phyloP scores from a whole-genome alignment of 176 grass and related monocot species.

The Typha latifolia region DNA sequence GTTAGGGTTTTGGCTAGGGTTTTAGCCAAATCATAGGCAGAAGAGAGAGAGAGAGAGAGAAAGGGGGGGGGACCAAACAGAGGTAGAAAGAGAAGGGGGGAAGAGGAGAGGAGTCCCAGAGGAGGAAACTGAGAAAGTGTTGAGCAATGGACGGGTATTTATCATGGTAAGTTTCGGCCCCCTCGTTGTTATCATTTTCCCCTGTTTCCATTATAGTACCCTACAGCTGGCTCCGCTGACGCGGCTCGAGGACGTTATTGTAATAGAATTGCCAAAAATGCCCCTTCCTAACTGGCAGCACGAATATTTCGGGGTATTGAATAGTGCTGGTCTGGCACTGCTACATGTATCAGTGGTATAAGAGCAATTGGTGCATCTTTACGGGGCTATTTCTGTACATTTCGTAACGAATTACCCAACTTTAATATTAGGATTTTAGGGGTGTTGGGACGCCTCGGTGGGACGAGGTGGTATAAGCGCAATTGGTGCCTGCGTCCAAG shows the following conservation, averaged over 20 bases:
- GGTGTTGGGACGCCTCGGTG: no score
- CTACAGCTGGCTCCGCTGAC: neutral
- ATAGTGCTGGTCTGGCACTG: neutral
- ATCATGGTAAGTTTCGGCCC: neutral
- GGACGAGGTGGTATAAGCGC: neutral
- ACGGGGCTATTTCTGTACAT: neutral
- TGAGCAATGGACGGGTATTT: neutral
- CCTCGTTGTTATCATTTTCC: neutral
- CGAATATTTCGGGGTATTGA: neutral
- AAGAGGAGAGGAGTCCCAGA: neutral
- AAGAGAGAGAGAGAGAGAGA: neutral
- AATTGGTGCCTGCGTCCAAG: neutral
- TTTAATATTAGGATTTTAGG: no score
- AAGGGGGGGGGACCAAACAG: neutral
- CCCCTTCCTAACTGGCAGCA: neutral
- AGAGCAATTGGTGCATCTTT: neutral
- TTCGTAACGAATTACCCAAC: neutral
- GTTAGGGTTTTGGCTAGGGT: constrained; percentile 34
- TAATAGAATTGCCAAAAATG: neutral
- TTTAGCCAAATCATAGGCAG: constrained; percentile 11
- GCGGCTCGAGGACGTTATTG: neutral
- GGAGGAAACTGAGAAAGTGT: neutral
- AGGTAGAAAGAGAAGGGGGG: neutral
- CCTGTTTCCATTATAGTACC: neutral
- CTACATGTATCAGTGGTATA: neutral